Percentiles rank a stretch among this genome's conserved stretches.
phyloP scores from a whole-genome alignment of 2,329 filamentous ascomycete genomes.

The Aureobasidium melanogenum region DNA sequence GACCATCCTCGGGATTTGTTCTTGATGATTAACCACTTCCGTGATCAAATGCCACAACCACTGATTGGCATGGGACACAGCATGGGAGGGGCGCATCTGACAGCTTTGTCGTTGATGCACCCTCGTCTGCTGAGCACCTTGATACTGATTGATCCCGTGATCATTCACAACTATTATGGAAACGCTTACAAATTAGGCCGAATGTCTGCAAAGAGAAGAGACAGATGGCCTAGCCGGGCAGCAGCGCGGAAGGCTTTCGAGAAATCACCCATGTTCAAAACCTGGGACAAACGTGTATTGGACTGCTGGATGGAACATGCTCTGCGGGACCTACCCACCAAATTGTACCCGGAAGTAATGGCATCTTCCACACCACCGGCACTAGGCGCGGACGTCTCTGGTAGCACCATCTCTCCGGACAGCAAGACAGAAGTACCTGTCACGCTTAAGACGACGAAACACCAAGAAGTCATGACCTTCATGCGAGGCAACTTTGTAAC shows the following conservation, averaged over 20 bases:
- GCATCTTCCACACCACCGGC: constrained; percentile 20
- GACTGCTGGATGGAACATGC: constrained; percentile 65
- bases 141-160: constrained; percentile 77
- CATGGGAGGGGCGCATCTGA: constrained; percentile 70
- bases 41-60: constrained; percentile 68
- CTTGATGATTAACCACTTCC: constrained; percentile 77
- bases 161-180: constrained; percentile 42
- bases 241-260: constrained; percentile 60
- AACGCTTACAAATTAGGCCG: constrained; percentile 37
- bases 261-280: constrained; percentile 64
- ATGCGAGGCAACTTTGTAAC: constrained; percentile 49
- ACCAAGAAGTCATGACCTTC: constrained; percentile 80
- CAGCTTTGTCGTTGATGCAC: constrained; percentile 64
- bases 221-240: constrained; percentile 69
- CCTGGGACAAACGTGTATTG: constrained; percentile 75
- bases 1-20: constrained; percentile 80
- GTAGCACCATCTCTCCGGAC: constrained; percentile 12
- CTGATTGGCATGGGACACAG: constrained; percentile 82
- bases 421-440: constrained; percentile 38
- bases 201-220: constrained; percentile 63
- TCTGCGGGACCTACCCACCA: constrained; percentile 63
- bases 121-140: constrained; percentile 70
- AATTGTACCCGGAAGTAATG: constrained; percentile 40
- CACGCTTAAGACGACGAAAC: constrained; percentile 71
- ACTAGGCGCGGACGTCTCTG: constrained; percentile 19